A percentile compares a stretch with the other conserved stretches of the same genome.
Conservation (phyloP, 2,329 filamentous ascomycete genomes). For the Botrytis tulipae region DNA sequence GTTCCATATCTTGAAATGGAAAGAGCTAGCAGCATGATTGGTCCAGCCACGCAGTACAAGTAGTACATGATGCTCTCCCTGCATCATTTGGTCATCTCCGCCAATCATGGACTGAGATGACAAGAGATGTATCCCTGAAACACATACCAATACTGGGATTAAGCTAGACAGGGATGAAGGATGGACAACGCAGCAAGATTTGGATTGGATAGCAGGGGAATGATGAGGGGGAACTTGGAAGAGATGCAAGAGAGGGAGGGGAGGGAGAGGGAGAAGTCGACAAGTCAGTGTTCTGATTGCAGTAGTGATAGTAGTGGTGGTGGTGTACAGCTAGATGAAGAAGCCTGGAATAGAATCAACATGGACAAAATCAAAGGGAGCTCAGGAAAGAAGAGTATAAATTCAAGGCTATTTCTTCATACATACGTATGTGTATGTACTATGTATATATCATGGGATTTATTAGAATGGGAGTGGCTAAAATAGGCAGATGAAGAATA, state of each 20-base stretch:
- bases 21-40: constrained; percentile 1
- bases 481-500: background rate
- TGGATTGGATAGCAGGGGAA: background rate
- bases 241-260: background rate
- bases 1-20: background rate
- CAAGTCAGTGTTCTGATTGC: background rate
- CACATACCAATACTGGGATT: background rate
- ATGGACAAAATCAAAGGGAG: background rate
- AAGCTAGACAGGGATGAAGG: background rate
- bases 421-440: background rate
- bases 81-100: background rate
- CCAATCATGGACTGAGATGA: background rate
- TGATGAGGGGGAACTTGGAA: background rate
- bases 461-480: background rate
- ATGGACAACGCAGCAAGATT: constrained; percentile 10
- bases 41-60: background rate
- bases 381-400: background rate
- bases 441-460: background rate
- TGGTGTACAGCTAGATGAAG: background rate
- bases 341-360: background rate
- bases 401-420: background rate
- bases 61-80: background rate
- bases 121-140: background rate
- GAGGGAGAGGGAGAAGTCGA: background rate
- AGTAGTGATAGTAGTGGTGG: background rate